A percentile compares a stretch with the other conserved stretches of the same genome.
These are phyloP conservation scores for Parasarocladium wereldwijsianum DNA, from an alignment of 2,329 filamentous ascomycete species.

Conservation along the genomic window DNA sequence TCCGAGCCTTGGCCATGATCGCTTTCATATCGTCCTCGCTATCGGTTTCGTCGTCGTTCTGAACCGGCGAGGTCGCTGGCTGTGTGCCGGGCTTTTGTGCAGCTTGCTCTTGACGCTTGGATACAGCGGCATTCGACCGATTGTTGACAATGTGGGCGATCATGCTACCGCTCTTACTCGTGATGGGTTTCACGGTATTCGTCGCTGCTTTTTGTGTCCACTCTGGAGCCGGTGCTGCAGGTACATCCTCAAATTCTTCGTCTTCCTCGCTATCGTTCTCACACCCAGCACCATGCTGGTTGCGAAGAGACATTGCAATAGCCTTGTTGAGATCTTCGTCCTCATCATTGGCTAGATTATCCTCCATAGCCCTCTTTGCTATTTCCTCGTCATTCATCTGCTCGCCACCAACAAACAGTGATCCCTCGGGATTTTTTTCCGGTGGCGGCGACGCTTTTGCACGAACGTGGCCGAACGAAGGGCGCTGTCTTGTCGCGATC, in stretches of 20 bases:
- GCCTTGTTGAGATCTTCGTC: conserved; percentile 59
- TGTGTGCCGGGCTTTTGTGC: neutral
- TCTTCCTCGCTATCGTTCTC: conserved; percentile 22
- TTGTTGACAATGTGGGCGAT: conserved; percentile 66
- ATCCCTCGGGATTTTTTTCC: conserved; percentile 27
- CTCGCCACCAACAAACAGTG: conserved; percentile 29
- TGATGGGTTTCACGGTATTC: conserved; percentile 34
- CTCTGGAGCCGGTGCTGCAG: conserved; percentile 28
- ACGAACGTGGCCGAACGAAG: neutral
- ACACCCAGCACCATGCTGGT: conserved; percentile 31
- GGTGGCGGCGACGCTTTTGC: too few relatives aligned
- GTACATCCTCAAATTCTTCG: conserved; percentile 34
- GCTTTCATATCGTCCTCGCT: conserved; percentile 70
- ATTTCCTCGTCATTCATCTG: conserved; percentile 11
- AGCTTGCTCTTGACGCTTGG: conserved; percentile 20
- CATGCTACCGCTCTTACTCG: conserved; percentile 37
- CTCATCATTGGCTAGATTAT: conserved; percentile 22
- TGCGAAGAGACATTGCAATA: conserved; percentile 72
- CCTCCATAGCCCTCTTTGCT: conserved; percentile 18
- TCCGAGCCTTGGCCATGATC: conserved; percentile 58
- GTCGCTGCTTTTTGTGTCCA: conserved; percentile 42
- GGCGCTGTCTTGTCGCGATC: neutral
- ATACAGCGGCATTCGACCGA: conserved; percentile 46
- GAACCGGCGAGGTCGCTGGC: conserved; percentile 9
- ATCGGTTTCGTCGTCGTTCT: conserved; percentile 37